These are phyloP conservation scores for Cladosporium sp. DNA, from an alignment of 2,329 filamentous ascomycete species.

Conservation along the genomic window DNA sequence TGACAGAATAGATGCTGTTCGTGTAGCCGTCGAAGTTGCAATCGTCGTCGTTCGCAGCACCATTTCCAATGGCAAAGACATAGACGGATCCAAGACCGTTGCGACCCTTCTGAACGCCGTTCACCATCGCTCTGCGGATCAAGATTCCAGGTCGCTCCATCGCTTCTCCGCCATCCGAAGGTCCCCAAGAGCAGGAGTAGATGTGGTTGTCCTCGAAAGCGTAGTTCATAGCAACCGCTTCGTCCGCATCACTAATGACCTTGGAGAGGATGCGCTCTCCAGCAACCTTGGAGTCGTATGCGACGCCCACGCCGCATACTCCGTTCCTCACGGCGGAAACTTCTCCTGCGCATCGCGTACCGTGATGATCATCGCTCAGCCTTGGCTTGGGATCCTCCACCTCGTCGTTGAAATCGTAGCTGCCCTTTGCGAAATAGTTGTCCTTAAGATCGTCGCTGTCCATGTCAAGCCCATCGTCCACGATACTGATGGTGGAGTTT, in stretches of 20 bases:
- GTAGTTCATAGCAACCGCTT: slow-evolving; percentile 90
- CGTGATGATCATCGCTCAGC: slow-evolving; percentile 83
- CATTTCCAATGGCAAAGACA: slow-evolving; percentile 96
- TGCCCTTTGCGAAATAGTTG: slow-evolving; percentile 92
- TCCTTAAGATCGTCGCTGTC: slow-evolving; percentile 86
- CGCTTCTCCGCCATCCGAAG: slow-evolving; percentile 84
- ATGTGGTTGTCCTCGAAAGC: slow-evolving; percentile 90
- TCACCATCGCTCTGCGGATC: slow-evolving; percentile 87
- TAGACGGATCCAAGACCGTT: slow-evolving; percentile 84
- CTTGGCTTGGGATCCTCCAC: slow-evolving; percentile 74
- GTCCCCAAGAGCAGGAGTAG: slow-evolving; percentile 98
- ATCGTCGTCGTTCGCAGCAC: slow-evolving; percentile 82
- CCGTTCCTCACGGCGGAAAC: slow-evolving; percentile 89
- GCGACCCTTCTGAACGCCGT: slow-evolving; percentile 85
- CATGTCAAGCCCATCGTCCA: slow-evolving; percentile 96
- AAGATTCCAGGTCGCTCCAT: slow-evolving; percentile 93
- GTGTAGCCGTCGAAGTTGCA: slow-evolving; percentile 99
- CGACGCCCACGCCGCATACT: slow-evolving; percentile 92
- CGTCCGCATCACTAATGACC: slow-evolving; percentile 86
- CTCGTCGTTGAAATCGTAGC: slow-evolving; percentile 94
- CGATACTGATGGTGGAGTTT: slow-evolving; percentile 86
- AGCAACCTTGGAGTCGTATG: slow-evolving; percentile 86
- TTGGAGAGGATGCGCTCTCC: slow-evolving; percentile 92
- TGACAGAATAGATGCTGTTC: slow-evolving; percentile 98
- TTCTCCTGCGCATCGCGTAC: slow-evolving; percentile 92